Evolutionary conservation across 495 filamentous ascomycete species (phyloP).

Genomic region (Aspergillus cristatus): DNA sequence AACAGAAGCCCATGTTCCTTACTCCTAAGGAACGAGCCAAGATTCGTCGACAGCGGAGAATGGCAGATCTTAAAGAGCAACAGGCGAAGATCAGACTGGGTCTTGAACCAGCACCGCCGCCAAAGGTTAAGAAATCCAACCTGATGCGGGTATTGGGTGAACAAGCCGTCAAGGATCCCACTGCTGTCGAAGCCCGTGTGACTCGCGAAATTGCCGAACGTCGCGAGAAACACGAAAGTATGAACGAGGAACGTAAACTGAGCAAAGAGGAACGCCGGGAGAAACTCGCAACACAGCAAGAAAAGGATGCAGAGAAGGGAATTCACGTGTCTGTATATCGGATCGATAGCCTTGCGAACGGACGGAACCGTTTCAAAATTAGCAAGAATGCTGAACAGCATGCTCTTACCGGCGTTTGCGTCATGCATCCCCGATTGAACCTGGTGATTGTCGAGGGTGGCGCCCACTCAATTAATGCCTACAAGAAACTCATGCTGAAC

Average conservation of each 20-base stretch:
- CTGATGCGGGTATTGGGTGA: slow-evolving; percentile 97
- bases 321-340: slow-evolving; percentile 78
- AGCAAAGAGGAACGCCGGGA: slow-evolving; percentile 84
- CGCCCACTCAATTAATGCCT: slow-evolving; percentile 64
- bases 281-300: slow-evolving; percentile 74
- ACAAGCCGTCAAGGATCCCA: slow-evolving; percentile 94
- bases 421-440: slow-evolving; percentile 80
- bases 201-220: slow-evolving; percentile 85
- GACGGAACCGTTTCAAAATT: slow-evolving; percentile 88
- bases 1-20: slow-evolving; percentile 84
- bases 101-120: slow-evolving; percentile 77
- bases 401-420: slow-evolving; percentile 73
- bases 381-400: slow-evolving; percentile 84
- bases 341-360: slow-evolving; percentile 78
- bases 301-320: slow-evolving; percentile 79
- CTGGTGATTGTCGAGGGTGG: slow-evolving; percentile 90
- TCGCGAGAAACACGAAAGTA: slow-evolving; percentile 58
- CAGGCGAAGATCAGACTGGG: slow-evolving; percentile 93
- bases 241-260: slow-evolving; percentile 82
- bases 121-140: slow-evolving; percentile 92
- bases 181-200: slow-evolving; percentile 90
- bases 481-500: slow-evolving; percentile 84
- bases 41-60: slow-evolving; percentile 78
- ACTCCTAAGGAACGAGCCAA: slow-evolving; percentile 89
- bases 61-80: slow-evolving; percentile 87